Evolutionary conservation across 73 alveolate genomes (phyloP).

Genomic region (Tetrahymena borealis): DNA sequence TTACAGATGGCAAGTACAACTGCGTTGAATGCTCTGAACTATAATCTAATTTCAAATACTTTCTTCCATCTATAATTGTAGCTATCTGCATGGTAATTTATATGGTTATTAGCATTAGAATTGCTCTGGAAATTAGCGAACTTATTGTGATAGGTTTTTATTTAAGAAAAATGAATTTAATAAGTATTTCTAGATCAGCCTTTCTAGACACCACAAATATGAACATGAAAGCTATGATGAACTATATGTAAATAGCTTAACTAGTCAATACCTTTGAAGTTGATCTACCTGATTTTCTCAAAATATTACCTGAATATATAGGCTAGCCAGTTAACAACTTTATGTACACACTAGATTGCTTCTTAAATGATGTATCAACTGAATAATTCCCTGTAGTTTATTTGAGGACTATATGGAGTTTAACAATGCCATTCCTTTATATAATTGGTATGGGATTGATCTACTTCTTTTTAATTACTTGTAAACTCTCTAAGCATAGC

Average conservation of each 20-base stretch:
- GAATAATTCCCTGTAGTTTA: background rate
- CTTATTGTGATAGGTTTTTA: background rate
- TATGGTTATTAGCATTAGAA: background rate
- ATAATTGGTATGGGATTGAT: background rate
- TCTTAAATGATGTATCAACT: background rate
- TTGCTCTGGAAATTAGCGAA: background rate
- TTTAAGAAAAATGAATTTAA: background rate
- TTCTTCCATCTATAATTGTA: background rate
- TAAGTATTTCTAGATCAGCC: background rate
- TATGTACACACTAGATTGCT: background rate
- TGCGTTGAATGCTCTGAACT: background rate
- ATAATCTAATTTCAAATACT: background rate
- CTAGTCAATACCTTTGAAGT: background rate
- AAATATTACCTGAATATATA: background rate
- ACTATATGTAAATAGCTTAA: background rate
- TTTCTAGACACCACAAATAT: background rate
- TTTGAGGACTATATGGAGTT: background rate
- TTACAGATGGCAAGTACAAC: background rate
- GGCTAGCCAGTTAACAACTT: background rate
- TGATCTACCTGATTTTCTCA: background rate
- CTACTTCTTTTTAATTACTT: background rate
- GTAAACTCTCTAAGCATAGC: background rate
- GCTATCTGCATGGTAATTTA: background rate
- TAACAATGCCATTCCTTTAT: background rate
- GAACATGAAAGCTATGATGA: background rate